phyloP scores from a whole-genome alignment of 2,329 filamentous ascomycete species.

The Colletotrichum sp. region DNA sequence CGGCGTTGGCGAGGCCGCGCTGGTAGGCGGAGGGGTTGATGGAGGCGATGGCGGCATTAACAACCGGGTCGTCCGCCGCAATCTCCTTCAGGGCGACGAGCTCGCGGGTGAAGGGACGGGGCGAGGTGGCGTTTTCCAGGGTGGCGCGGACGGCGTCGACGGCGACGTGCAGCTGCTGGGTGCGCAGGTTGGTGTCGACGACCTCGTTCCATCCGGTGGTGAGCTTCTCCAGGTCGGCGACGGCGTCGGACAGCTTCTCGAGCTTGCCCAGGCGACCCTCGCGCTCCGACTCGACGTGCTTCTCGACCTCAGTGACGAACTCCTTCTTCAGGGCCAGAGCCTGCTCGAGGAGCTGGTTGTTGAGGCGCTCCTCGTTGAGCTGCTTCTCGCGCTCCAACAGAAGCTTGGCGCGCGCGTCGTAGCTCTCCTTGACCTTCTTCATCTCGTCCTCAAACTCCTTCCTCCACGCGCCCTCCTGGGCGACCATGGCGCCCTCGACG shows the following conservation, averaged over 20 bases:
- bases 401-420: constrained; percentile 79
- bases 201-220: constrained; percentile 90
- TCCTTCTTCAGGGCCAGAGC: constrained; percentile 86
- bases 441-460: constrained; percentile 89
- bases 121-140: constrained; percentile 75
- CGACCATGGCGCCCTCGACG: constrained; percentile 82
- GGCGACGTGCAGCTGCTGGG: constrained; percentile 94
- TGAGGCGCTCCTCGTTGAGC: constrained; percentile 80
- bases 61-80: constrained; percentile 80
- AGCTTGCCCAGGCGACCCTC: constrained; percentile 86
- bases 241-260: constrained; percentile 76
- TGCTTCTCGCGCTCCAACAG: constrained; percentile 81
- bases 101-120: constrained; percentile 88
- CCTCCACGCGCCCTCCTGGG: constrained; percentile 83
- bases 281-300: constrained; percentile 87
- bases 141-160: constrained; percentile 90
- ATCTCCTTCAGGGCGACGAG: constrained; percentile 95
- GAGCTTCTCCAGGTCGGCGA: constrained; percentile 84
- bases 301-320: constrained; percentile 79
- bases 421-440: constrained; percentile 76
- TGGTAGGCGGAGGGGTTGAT: constrained; percentile 96
- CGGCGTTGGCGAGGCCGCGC: constrained; percentile 80
- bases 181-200: constrained; percentile 87
- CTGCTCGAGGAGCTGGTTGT: constrained; percentile 89
- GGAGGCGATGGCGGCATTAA: constrained; percentile 92